Evolutionary conservation across 768 basidiomycete species (phyloP), one percentile per base, ranked within the genome.

Genomic region (Lepiota venenata): DNA sequence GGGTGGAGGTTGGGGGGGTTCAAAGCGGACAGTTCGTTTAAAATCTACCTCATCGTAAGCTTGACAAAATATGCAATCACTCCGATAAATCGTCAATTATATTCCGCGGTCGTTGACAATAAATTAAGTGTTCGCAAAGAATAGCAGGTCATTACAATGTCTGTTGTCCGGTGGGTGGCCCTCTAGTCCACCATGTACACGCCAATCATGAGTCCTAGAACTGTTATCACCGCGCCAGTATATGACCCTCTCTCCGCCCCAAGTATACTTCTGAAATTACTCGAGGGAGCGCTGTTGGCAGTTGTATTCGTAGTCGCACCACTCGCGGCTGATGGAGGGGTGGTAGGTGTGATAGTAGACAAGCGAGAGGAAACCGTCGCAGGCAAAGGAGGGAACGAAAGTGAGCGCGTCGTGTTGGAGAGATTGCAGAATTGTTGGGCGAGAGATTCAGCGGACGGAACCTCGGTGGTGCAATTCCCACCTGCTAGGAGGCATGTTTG

Each of bases 401-500:
- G 63, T 1, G 71, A 66, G 4, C 71, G 65, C 22, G 67, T 68
- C 10, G 66, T 52, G 22, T 65, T 66, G 7, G 74, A 72, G 47
- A 74, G 42, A 16, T 72, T 68, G 60, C 80, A 82, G 62, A 81
- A 81, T 57, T 71, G 68, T 56, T 79, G 71, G 1, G 78, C 74
- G 29, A 82, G 69, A 14, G 55, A 59, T 64, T 82, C 77, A 4
- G 74, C 71, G 3, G 71, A 61, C 14, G 63, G 22, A 1, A 81
- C 58, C 44, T 75, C 71, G 38, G 61, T 44, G 4, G 72, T 58
- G 62, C 79, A 81, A 20, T 60, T 59, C 8, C 52, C 58, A 32
- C 8, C 66, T 59, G 36, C 77, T 66, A 57, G 79, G 80, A 18
- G 61, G 58, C 18, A 74, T 66, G 47, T 79, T 60, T 16, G 64